Evolutionary conservation across 2,329 filamentous ascomycete genomes (phyloP), one percentile per base, ranked within the genome.

Genomic region (Aphanocladium album): DNA sequence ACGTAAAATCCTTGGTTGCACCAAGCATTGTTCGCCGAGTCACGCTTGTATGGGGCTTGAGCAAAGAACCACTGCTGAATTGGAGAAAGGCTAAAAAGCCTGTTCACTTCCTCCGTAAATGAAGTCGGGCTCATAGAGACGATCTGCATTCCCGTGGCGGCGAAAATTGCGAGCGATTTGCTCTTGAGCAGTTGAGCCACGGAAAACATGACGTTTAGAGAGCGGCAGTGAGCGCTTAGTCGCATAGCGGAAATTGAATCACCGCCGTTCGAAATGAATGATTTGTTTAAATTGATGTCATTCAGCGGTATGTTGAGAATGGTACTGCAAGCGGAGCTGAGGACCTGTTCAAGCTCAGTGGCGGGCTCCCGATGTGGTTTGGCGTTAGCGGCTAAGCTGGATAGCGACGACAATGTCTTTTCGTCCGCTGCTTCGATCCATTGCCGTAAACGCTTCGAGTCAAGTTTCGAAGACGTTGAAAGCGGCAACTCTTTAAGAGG

Each of bases 231-330:
- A 16, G 47, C 47, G 17, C 47, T 51, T 8, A 51, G 27, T 9
- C 30, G 43, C 62, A 63, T 63, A 14, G 62, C 62, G 19, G 62
- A 63, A 19, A 63, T 63, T 14, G 61, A 63, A 37, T 63, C 62
- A 30, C 62, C 62, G 33, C 59, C 54, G 37, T 61, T 61, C 3
- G 62, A 59, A 43, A 63, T 63, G 33, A 63, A 63, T 0, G 62
- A 63, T 46, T 55, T 37, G 37, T 63, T 37, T 46, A 63, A 45
- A 6, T 59, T 61, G 25, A 63, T 45, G n/a, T 27, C 23, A 6
- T 58, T 30, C 2, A 37, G 12, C 17, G 59, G 54, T 19, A 61
- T 23, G 19, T 63, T 63, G 19, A 63, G 54, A 37, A 55, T 45
- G 33, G 57, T 25, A 35, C 58, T 55, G 43, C 58, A 61, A 21